Evolutionary conservation across 495 filamentous ascomycete species (phyloP), one percentile per base, ranked within the genome.

Genomic region (Astrothelium macrocarpum): DNA sequence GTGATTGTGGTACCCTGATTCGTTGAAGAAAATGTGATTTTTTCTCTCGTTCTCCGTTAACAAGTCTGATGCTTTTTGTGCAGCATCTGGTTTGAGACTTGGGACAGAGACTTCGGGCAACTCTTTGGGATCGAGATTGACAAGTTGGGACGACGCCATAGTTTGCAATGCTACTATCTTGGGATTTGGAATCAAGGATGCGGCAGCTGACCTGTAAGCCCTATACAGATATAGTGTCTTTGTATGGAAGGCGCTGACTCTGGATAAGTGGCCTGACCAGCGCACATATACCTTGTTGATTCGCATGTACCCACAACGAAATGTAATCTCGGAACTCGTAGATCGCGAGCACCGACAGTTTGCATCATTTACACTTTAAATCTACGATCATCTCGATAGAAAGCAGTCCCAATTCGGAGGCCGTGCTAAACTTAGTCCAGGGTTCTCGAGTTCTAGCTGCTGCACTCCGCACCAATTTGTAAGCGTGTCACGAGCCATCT

Each of bases 1-100:
- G 73, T 93, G 78, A 65, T 82, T 77, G 46, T 71, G 69, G 36
- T 87, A 92, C 0, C 85, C 85, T 1, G 71, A 65, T 0, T 81
- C 28, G 64, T 90, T 90, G 78, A 89, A 94, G 74, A 86, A 95
- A 31, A 90, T 84, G 71, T 95, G 89, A 70, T 92, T 80, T 31
- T 80, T 81, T 61, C 86, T 82, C 69, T 91, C 80, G 67, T 95
- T 89, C 53, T 88, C 76, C 68, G 93, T 87, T 59, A 96, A 73
- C 1, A 92, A 73, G 65, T 87, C 78, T 23, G 84, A 86, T 1
- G 79, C 80, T 42, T 74, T 82, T 49, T 78, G 75, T 2, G 90
- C 87, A 0, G 82, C 77, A 39, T 85, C 85, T 11, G 80, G 74
- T 23, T 75, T 83, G 36, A 86, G 69, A 14, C 67, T 78, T 0